Conservation (phyloP, 495 filamentous ascomycete genomes). For the Hypoxylon intermedium region DNA sequence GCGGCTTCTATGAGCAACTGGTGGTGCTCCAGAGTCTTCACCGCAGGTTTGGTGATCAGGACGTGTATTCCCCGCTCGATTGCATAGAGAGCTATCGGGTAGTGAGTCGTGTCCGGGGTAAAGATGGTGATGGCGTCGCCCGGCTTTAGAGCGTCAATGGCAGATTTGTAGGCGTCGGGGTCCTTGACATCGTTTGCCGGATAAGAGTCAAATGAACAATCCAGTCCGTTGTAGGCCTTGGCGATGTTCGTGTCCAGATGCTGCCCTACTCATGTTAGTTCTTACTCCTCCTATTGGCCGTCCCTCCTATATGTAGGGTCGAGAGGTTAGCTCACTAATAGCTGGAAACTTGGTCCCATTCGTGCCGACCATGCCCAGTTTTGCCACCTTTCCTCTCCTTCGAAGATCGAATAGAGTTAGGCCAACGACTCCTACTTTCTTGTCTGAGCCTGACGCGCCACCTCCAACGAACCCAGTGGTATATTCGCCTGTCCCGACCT, state of each 20-base stretch:
- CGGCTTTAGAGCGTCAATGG: conserved; percentile 81
- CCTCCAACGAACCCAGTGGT: conserved; percentile 88
- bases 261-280: conserved; percentile 61
- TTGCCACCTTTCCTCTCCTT: conserved; percentile 83
- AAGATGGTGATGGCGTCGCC: conserved; percentile 96
- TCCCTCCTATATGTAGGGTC: background rate
- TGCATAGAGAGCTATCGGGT: conserved; percentile 91
- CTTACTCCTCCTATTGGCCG: conserved; percentile 2
- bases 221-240: conserved; percentile 84
- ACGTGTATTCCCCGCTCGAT: conserved; percentile 87
- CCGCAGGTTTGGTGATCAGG: conserved; percentile 94
- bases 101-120: conserved; percentile 93
- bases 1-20: conserved; percentile 73
- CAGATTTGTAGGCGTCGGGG: conserved; percentile 84
- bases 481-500: conserved; percentile 94
- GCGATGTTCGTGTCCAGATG: conserved; percentile 90
- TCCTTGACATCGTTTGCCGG: conserved; percentile 75
- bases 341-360: conserved; percentile 88
- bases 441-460: conserved; percentile 80
- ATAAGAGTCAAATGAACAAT: conserved; percentile 81
- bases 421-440: conserved; percentile 92
- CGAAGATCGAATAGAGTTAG: conserved; percentile 89
- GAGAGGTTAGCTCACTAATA: conserved; percentile 67
- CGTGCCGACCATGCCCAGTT: conserved; percentile 87
- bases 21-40: conserved; percentile 82